Conservation (phyloP, 2,329 filamentous ascomycete species). For the Ophiostoma himal-ulmi region DNA sequence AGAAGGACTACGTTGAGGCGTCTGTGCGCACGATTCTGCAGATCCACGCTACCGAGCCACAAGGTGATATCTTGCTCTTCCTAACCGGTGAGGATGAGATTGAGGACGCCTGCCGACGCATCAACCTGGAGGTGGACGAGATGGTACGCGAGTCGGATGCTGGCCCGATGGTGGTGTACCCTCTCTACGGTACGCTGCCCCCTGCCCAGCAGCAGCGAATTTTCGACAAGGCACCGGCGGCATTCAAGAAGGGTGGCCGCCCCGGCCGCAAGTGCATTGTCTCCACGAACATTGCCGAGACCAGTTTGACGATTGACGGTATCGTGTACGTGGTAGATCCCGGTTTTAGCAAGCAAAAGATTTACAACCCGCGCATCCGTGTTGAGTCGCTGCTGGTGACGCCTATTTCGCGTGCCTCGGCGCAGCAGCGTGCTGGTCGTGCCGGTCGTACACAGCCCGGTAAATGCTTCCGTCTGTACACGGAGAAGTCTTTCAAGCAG, state of each 20-base stretch:
- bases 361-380: constrained; percentile 94
- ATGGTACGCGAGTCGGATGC: constrained; percentile 86
- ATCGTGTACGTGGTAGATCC: constrained; percentile 99
- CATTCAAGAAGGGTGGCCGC: constrained; percentile 66
- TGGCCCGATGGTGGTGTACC: constrained; percentile 83
- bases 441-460: constrained; percentile 96
- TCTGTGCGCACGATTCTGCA: constrained; percentile 91
- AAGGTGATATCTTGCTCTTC: constrained; percentile 91
- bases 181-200: constrained; percentile 87
- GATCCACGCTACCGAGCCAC: constrained; percentile 86
- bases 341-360: constrained; percentile 98
- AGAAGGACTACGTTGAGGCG: constrained; percentile 94
- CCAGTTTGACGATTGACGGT: constrained; percentile 93
- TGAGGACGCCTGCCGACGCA: constrained; percentile 91
- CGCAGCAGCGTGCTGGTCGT: constrained; percentile 88
- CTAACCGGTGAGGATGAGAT: constrained; percentile 98
- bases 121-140: constrained; percentile 83
- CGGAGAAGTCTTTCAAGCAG: constrained; percentile 91
- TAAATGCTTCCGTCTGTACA: constrained; percentile 97
- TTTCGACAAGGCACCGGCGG: constrained; percentile 78
- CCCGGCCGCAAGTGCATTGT: constrained; percentile 93
- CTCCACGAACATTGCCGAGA: constrained; percentile 97
- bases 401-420: constrained; percentile 94
- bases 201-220: constrained; percentile 92
- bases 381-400: constrained; percentile 97